Percentiles rank a stretch among this genome's conserved stretches.
Conservation (phyloP, 1,139 yeast species). For the Nakaseomyces glabratus region DNA sequence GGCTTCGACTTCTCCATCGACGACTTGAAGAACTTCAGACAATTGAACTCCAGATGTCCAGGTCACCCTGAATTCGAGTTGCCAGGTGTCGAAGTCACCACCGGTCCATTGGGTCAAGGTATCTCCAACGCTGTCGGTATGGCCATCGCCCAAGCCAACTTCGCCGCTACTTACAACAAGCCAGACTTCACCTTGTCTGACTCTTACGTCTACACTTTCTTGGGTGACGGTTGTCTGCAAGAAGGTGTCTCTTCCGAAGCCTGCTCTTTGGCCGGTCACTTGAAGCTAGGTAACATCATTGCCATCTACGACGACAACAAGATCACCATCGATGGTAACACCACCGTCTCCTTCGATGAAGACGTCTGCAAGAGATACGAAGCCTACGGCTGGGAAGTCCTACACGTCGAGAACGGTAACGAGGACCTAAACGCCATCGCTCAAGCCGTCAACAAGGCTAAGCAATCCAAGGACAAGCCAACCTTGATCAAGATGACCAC, state of each 20-base stretch:
- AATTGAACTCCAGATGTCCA: slow-evolving; percentile 83
- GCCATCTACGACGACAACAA: slow-evolving; percentile 96
- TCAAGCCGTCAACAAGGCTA: slow-evolving; percentile 66
- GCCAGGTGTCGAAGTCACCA: slow-evolving; percentile 94
- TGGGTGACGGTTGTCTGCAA: slow-evolving; percentile 98
- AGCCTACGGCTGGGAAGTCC: slow-evolving; percentile 91
- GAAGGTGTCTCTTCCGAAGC: slow-evolving; percentile 98
- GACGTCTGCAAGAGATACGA: slow-evolving; percentile 79
- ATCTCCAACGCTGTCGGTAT: slow-evolving; percentile 93
- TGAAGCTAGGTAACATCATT: slow-evolving; percentile 87
- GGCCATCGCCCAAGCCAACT: slow-evolving; percentile 88
- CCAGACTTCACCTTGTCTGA: slow-evolving; percentile 67
- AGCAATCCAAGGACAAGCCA: slow-evolving; percentile 66
- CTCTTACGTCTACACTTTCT: slow-evolving; percentile 67
- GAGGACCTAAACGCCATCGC: slow-evolving; percentile 64
- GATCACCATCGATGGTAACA: slow-evolving; percentile 94
- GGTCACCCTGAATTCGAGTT: slow-evolving; percentile 88
- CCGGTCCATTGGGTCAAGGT: slow-evolving; percentile 99
- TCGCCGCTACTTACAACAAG: slow-evolving; percentile 91
- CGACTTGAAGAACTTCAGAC: slow-evolving; percentile 88
- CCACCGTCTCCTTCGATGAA: slow-evolving; percentile 88
- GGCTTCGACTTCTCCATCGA: slow-evolving; percentile 79
- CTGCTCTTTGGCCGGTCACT: slow-evolving; percentile 90
- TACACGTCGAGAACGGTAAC: slow-evolving; percentile 76
- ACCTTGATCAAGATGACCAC: slow-evolving; percentile 83